A percentile compares a stretch with the other conserved stretches of the same genome.
phyloP scores from a whole-genome alignment of 306 rosid species.

The Prunus mongolica region DNA sequence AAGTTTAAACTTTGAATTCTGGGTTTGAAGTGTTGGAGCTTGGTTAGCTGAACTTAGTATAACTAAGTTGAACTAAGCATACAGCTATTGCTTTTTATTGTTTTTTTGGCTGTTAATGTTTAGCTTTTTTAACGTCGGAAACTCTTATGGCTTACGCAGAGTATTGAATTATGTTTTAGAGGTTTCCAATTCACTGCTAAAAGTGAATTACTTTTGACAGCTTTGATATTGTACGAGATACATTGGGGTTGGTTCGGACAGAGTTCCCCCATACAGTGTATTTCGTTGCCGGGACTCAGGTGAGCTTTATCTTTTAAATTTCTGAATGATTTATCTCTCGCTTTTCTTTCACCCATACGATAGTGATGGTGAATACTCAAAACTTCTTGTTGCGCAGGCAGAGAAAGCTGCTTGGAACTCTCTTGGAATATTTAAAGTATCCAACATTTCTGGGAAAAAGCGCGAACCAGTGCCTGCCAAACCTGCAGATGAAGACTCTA shows the following conservation, averaged over 20 bases:
- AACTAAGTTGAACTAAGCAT: not conserved
- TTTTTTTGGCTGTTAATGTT: not conserved
- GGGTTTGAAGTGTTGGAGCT: not conserved
- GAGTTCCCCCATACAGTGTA: conserved; percentile 82
- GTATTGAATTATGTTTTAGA: not conserved
- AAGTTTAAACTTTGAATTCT: not conserved
- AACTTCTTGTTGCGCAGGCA: conserved; percentile 51
- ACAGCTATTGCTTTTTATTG: not conserved
- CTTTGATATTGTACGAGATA: conserved; percentile 77
- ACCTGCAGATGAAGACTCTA: conserved; percentile 44
- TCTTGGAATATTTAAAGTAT: conserved; percentile 75
- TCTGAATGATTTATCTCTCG: not conserved
- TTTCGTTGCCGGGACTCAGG: conserved; percentile 93
- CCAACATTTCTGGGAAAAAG: conserved; percentile 83
- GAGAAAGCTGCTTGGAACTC: conserved; percentile 76
- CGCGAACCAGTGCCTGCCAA: conserved; percentile 62
- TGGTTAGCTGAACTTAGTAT: not conserved
- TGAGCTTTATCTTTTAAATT: conserved; percentile 23
- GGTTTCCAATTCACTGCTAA: not conserved
- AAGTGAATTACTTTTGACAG: conserved; percentile 43
- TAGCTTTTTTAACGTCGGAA: not conserved
- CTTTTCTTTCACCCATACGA: not conserved
- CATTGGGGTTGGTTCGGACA: conserved; percentile 66
- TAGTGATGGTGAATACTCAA: not conserved
- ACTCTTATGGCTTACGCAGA: not conserved